Evolutionary conservation across 768 basidiomycete species (phyloP).

Genomic region (Boletus rufocinnamomeus): DNA sequence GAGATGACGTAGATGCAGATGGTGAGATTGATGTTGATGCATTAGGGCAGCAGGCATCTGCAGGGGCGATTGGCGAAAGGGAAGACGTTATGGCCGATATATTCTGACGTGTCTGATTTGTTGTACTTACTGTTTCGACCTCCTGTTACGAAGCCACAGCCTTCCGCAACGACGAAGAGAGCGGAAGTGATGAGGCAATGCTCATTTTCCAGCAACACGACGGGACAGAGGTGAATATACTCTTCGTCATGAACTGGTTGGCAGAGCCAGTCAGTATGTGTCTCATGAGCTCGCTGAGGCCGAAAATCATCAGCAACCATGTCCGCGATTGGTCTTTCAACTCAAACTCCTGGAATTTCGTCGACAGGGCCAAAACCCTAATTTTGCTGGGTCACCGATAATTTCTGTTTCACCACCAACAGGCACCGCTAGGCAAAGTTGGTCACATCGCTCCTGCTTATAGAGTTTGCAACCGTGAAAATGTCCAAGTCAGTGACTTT

Average conservation of each 20-base stretch:
- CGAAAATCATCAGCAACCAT: neutral
- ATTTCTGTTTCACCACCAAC: neutral
- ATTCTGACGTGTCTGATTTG: slow-evolving; percentile 23
- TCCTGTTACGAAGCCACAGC: neutral
- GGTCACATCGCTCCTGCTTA: neutral
- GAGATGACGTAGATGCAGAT: slow-evolving; percentile 58
- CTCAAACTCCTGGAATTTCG: neutral
- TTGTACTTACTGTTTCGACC: slow-evolving; percentile 7
- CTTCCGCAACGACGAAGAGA: neutral
- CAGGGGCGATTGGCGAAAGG: slow-evolving; percentile 48
- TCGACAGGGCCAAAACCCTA: neutral
- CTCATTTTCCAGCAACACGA: neutral
- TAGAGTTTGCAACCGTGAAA: neutral
- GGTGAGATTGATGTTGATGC: slow-evolving; percentile 54
- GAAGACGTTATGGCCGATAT: slow-evolving; percentile 37
- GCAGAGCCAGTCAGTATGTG: neutral
- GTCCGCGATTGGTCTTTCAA: neutral
- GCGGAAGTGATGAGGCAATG: neutral
- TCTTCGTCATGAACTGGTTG: neutral
- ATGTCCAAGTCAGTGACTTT: neutral
- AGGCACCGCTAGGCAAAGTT: neutral
- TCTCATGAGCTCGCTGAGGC: neutral
- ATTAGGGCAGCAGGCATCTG: slow-evolving; percentile 59
- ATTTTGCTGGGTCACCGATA: neutral
- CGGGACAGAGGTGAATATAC: neutral